Conservation (phyloP, 768 basidiomycete species). For the Pleurotus djamor region DNA sequence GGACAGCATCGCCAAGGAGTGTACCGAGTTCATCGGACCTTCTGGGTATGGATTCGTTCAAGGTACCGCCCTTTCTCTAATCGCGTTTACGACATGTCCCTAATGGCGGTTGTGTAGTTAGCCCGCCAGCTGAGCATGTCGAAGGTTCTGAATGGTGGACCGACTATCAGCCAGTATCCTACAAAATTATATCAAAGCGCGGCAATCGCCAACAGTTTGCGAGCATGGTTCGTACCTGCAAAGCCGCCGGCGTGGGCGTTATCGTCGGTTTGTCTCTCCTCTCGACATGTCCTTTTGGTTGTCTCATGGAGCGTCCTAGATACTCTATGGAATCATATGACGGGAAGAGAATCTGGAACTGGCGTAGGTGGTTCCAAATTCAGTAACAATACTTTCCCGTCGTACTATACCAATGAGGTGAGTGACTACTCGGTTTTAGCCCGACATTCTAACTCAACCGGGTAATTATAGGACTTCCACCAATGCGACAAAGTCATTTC, state of each 20-base stretch:
- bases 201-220: slow-evolving; percentile 52
- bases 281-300: slow-evolving; percentile 7
- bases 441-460: too few relatives aligned
- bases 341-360: slow-evolving; percentile 23
- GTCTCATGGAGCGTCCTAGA: background rate
- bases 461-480: too few relatives aligned
- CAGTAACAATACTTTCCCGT: too few relatives aligned
- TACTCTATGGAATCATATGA: background rate
- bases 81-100: too few relatives aligned
- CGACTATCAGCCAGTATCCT: slow-evolving; percentile 70
- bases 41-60: slow-evolving; percentile 72
- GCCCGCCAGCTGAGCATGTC: slow-evolving; percentile 56
- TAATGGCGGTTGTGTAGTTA: slow-evolving; percentile 22
- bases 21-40: slow-evolving; percentile 63
- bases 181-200: slow-evolving; percentile 62
- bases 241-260: slow-evolving; percentile 55
- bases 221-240: slow-evolving; percentile 50
- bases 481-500: too few relatives aligned
- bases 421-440: background rate
- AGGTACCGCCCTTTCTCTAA: slow-evolving; percentile 33
- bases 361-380: slow-evolving; percentile 47
- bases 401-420: slow-evolving; percentile 28
- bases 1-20: slow-evolving; percentile 61
- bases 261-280: slow-evolving; percentile 36
- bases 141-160: slow-evolving; percentile 68